Evolutionary conservation across 1,284 basidiomycete genomes (phyloP).

Genomic region (Cystobasidiaceae sp.): DNA sequence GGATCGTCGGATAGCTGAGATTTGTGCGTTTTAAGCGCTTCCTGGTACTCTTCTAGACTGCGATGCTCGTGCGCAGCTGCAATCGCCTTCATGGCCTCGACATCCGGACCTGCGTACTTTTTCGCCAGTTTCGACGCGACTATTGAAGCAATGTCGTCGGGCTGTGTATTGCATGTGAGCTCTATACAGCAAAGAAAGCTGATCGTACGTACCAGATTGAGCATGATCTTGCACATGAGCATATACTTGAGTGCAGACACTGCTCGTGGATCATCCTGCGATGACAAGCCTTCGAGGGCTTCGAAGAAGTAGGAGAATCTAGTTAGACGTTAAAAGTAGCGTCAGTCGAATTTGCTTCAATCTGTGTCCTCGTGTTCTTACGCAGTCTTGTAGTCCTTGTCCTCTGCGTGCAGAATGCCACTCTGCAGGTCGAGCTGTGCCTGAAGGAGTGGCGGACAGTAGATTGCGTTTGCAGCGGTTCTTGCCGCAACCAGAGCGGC

Average conservation of each 20-base stretch:
- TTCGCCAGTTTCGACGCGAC: conserved; percentile 79
- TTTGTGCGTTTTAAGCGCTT: conserved; percentile 77
- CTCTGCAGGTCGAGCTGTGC: conserved; percentile 87
- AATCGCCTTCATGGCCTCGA: conserved; percentile 92
- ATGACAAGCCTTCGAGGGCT: conserved; percentile 83
- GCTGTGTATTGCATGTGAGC: conserved; percentile 52
- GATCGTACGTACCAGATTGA: conserved; percentile 66
- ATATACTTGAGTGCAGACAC: conserved; percentile 93
- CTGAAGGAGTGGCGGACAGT: conserved; percentile 91
- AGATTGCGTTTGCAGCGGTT: conserved; percentile 94
- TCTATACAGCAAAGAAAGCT: background rate
- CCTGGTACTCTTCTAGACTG: conserved; percentile 83
- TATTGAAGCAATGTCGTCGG: conserved; percentile 84
- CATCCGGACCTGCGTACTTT: conserved; percentile 72
- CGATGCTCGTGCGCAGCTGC: conserved; percentile 89
- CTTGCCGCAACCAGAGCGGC: conserved; percentile 86
- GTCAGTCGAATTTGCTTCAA: too few relatives aligned
- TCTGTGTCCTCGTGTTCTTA: too few relatives aligned
- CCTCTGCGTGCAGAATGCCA: conserved; percentile 88
- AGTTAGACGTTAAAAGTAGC: background rate
- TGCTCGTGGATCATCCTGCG: conserved; percentile 55
- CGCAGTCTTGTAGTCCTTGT: conserved; percentile 95
- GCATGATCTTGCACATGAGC: conserved; percentile 96
- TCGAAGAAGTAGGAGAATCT: conserved; percentile 95
- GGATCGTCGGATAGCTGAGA: conserved; percentile 86